Evolutionary conservation across 495 filamentous ascomycete genomes (phyloP), one percentile per base, ranked within the genome.

Genomic region (Durotheca rogersii): DNA sequence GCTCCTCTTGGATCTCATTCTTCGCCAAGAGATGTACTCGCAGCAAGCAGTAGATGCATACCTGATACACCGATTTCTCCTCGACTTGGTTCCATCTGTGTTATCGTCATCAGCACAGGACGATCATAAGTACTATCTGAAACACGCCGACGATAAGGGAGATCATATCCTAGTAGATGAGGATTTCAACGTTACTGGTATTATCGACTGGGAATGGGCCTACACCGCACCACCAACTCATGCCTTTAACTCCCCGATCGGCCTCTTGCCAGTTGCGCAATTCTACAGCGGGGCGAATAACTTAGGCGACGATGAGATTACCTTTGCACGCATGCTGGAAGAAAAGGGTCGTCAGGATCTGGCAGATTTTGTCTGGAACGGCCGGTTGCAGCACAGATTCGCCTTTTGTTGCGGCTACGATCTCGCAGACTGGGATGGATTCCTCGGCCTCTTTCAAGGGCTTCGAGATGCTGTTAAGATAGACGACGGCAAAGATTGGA

Each of bases 181-280:
- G 12, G 50, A 69, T 1, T 70, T 60, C 27, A 62, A 69, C 18
- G 70, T 74, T 20, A 69, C 65, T 6, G 65, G 67, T 3, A 68
- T 72, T 14, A 59, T 71, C 31, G 64, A 73, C 42, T 73, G 62
- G 68, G 66, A 72, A 44, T 69, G 60, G 64, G 67, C 67, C 7
- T 47, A 70, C 43, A 69, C 69, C 7, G 64, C 60, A 34, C 45
- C 61, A 0, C 59, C 61, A 53, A 51, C 52, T 21, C 53, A 31
- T 25, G 67, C 67, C 1, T 74, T 74, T 40, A 69, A 71, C 51
- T 71, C 69, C 6, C 69, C 67, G 0, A 60, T 69, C 7, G 60
- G 61, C 41, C 47, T 72, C 19, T 61, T 72, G 17, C 65, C 66
- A 2, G 66, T 74, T 40, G 60, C 14, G 10, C 60, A 69, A 4